Evolutionary conservation across 257 asterid genomes (phyloP).

Genomic region (Fraxinus excelsior): DNA sequence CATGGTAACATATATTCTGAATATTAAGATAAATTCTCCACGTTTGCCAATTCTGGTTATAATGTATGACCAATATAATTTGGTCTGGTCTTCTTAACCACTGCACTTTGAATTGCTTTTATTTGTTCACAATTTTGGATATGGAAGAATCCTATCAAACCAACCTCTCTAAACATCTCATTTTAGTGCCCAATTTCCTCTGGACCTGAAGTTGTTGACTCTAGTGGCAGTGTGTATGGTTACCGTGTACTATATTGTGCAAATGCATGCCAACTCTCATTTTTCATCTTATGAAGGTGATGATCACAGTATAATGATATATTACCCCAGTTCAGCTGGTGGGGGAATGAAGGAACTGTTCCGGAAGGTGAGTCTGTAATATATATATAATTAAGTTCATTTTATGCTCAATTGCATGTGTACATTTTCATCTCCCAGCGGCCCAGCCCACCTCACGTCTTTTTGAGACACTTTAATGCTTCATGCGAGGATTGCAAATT

Average conservation of each 20-base stretch:
- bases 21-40: conserved; percentile 10
- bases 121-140: not conserved
- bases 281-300: conserved; percentile 68
- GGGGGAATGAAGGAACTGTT: conserved; percentile 98
- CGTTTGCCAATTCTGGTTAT: conserved; percentile 6
- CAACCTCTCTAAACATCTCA: not conserved
- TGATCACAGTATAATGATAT: conserved; percentile 95
- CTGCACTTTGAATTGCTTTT: not conserved
- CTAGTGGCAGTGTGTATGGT: conserved; percentile 10
- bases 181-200: not conserved
- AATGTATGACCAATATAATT: not conserved
- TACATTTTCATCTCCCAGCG: conserved; percentile 7
- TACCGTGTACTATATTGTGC: conserved; percentile 6
- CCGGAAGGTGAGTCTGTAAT: conserved; percentile 70
- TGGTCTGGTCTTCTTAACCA: not conserved
- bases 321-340: conserved; percentile 98
- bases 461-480: not conserved
- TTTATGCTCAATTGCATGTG: conserved; percentile 17
- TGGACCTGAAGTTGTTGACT: conserved; percentile 13
- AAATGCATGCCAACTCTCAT: conserved; percentile 28
- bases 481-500: not conserved
- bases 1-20: conserved; percentile 52
- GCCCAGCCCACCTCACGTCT: not conserved
- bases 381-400: conserved; percentile 6
- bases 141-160: not conserved